Base-by-base conservation (phyloP, 1,284 basidiomycete genomes). In the Tetrapyrgos nigripes region DNA sequence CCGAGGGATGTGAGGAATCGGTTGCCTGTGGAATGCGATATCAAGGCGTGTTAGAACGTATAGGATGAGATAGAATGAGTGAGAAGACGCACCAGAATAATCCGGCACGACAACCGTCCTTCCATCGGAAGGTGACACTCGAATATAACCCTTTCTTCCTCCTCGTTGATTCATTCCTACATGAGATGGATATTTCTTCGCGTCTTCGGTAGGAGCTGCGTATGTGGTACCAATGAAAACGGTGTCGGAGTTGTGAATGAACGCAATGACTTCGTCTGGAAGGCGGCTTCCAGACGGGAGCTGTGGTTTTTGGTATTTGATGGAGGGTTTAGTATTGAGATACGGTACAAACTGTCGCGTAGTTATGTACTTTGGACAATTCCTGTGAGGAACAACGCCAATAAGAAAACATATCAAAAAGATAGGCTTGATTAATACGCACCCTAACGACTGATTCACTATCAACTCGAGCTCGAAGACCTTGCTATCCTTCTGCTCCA, bases 311-410 rank as follows among this genome's bases (percentile, higher is more conserved):
- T 76, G 64, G 55, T 81, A 65, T 3, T 66, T 63, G 23, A 87
- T 68, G 3, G 58, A 62, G 0, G 84, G 80, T 10, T 66, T 59
- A 2, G 79, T 75, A 23, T 73, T 60, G 0, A 76, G 68, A 59
- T 78, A 70, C 1, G 82, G 73, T 21, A 72, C 65, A 11, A 88
- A 71, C 10, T 83, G 75, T 11, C 85, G 80, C 37, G 82, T 65
- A 50, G 79, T 84, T 64, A 89, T 88, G 62, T 89, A 89, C 65
- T 88, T 89, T 8, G 86, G 87, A 64, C 86, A 89, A 55, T 87
- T 86, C 37, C 87, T 89, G 55, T 11, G 26, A 28, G 14, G 11
- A 29, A 27, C 27, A 8, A 37, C 57, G 17, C 3, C 45, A 46
- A 51, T 10, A 28, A 27, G 24, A 14, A 13, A 11, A 21, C 26